Percentiles rank a stretch among this genome's conserved stretches.
Conservation (phyloP, 2,329 filamentous ascomycete species). For the Pyrenochaeta sp. region DNA sequence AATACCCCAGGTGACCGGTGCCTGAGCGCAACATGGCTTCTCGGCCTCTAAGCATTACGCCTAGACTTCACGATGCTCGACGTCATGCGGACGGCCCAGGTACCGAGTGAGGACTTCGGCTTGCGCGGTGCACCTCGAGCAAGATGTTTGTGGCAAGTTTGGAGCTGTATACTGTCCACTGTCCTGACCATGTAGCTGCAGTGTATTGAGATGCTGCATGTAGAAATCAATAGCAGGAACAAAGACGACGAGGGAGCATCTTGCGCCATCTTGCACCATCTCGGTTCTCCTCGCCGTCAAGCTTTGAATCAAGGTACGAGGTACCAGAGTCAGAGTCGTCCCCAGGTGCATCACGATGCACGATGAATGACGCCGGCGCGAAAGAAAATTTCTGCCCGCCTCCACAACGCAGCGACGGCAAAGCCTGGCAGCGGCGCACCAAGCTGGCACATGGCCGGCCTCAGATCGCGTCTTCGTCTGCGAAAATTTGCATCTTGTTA, state of each 20-base stretch:
- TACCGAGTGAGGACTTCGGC: not conserved
- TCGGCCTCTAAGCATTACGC: constrained; percentile 10
- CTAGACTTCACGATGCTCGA: constrained; percentile 46
- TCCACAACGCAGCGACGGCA: constrained; percentile 27
- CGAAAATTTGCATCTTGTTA: constrained; percentile 34
- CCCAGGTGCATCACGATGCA: not conserved
- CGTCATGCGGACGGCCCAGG: constrained; percentile 34
- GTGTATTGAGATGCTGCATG: not conserved
- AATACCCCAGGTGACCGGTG: constrained; percentile 7
- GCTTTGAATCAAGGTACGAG: constrained; percentile 13
- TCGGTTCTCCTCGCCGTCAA: constrained; percentile 1
- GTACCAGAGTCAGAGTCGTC: not conserved
- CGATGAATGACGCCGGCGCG: constrained; percentile 15
- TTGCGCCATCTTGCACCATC: constrained; percentile 4
- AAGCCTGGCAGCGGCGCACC: constrained; percentile 5
- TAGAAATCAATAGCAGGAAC: not conserved
- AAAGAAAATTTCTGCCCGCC: constrained; percentile 32
- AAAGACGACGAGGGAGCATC: not conserved
- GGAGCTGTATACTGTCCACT: not conserved
- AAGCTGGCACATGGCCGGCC: constrained; percentile 21
- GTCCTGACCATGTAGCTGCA: not conserved
- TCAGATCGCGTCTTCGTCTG: constrained; percentile 29
- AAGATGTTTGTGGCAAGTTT: constrained; percentile 1
- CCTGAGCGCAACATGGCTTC: constrained; percentile 4
- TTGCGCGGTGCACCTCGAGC: not conserved